phyloP scores from a whole-genome alignment of 169 alveolate genomes.

The Miamiensis avidus region DNA sequence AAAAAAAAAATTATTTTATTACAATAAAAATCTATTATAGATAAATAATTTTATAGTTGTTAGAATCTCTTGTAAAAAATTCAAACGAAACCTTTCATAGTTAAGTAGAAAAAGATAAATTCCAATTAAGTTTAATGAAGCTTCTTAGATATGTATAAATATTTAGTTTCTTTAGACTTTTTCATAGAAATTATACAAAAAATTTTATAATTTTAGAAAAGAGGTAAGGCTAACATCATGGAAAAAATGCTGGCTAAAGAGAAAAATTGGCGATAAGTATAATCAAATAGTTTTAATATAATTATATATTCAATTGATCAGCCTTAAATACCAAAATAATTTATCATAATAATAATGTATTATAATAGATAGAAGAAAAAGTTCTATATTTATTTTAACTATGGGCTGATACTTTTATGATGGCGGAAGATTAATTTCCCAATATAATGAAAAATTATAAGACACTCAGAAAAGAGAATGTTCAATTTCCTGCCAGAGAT shows the following conservation, averaged over 20 bases:
- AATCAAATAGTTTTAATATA: not conserved
- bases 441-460: conserved; percentile 53
- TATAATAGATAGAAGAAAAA: conserved; percentile 51
- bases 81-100: not conserved
- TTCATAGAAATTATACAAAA: no score
- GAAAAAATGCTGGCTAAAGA: not conserved
- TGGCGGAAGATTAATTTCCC: conserved; percentile 67
- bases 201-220: not conserved
- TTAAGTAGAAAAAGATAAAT: not conserved
- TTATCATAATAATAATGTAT: no score
- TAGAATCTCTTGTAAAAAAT: not conserved
- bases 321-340: no score
- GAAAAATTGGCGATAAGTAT: not conserved
- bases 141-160: no score
- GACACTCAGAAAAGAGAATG: conserved; percentile 51
- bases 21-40: not conserved
- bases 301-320: no score
- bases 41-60: not conserved
- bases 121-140: not conserved
- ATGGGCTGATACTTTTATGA: conserved; percentile 79
- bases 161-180: no score
- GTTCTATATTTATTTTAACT: conserved; percentile 53
- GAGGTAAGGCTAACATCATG: not conserved
- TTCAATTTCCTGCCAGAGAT: conserved; percentile 59
- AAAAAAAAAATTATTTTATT: no score